Percentiles rank a stretch among this genome's conserved stretches.
phyloP scores from a whole-genome alignment of 1,139 yeast species.

The Debaryomyces coudertii region DNA sequence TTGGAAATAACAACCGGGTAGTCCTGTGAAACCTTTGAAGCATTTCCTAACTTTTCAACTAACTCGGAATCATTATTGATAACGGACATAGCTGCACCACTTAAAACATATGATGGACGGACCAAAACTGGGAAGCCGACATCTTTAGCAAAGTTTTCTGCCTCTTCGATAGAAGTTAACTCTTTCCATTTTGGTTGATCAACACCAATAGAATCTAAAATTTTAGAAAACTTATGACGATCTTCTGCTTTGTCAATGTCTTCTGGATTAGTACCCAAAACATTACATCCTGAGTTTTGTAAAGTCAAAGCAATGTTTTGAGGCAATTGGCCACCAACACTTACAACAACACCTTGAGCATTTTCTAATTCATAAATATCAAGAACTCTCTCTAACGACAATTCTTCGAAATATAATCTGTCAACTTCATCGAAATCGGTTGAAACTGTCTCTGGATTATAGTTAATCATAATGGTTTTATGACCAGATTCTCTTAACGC shows the following conservation, averaged over 20 bases:
- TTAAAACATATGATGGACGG: conserved; percentile 94
- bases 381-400: conserved; percentile 93
- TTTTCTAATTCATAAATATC: conserved; percentile 94
- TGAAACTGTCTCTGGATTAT: conserved; percentile 97
- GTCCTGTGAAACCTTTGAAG: conserved; percentile 90
- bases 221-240: conserved; percentile 95
- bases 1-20: conserved; percentile 98
- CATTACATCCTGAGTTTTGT: conserved; percentile 82
- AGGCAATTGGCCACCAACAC: conserved; percentile 98
- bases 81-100: conserved; percentile 99
- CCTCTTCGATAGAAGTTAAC: conserved; percentile 82
- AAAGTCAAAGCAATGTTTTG: conserved; percentile 91
- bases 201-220: conserved; percentile 85
- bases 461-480: conserved; percentile 94
- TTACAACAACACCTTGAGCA: conserved; percentile 88
- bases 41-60: conserved; percentile 77
- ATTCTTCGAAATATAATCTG: conserved; percentile 92
- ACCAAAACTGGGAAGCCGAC: conserved; percentile 96
- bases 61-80: conserved; percentile 78
- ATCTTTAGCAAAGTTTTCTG: conserved; percentile 78
- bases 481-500: conserved; percentile 86
- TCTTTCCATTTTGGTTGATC: conserved; percentile 99
- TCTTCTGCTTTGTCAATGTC: conserved; percentile 98
- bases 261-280: conserved; percentile 91
- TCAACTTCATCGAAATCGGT: conserved; percentile 99